phyloP scores from a whole-genome alignment of 2,329 filamentous ascomycete species.

The Fusarium paranaense region DNA sequence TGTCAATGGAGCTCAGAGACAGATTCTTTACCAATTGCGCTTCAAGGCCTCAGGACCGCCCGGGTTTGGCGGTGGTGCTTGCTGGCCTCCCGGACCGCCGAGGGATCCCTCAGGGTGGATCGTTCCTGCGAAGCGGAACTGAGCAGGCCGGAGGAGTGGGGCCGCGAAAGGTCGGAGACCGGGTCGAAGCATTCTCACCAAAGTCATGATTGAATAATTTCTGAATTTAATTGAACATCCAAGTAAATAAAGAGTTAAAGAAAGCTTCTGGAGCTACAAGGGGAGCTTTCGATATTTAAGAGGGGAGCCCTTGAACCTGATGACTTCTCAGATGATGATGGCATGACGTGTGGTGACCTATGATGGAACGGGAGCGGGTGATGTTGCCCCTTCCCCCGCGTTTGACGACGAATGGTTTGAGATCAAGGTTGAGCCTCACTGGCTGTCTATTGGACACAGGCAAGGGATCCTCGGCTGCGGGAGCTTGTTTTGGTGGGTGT shows the following conservation, averaged over 20 bases:
- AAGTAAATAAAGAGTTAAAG: not conserved
- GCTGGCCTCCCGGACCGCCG: conserved; percentile 51
- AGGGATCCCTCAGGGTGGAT: conserved; percentile 30
- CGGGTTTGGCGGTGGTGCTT: conserved; percentile 41
- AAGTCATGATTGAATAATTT: conserved; percentile 20
- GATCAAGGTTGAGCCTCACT: not conserved
- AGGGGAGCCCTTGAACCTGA: conserved; percentile 5
- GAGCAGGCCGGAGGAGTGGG: conserved; percentile 35
- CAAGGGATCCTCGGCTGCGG: conserved; percentile 1
- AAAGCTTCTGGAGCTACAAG: not conserved
- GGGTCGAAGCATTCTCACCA: conserved; percentile 25
- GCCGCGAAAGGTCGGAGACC: conserved; percentile 37
- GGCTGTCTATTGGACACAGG: conserved; percentile 22
- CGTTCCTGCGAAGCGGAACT: conserved; percentile 20
- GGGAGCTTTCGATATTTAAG: conserved; percentile 2
- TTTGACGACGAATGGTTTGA: not conserved
- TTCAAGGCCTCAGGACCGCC: conserved; percentile 46
- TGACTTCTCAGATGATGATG: conserved; percentile 35
- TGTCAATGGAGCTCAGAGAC: not conserved
- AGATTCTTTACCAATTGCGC: conserved; percentile 47
- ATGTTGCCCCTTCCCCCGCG: conserved; percentile 20
- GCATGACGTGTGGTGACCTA: conserved; percentile 34
- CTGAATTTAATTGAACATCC: not conserved
- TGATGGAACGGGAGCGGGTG: not conserved
- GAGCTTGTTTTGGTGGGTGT: conserved; percentile 16